Base-by-base conservation (phyloP, 2,329 filamentous ascomycete genomes). In the Hypoxylon sp. region DNA sequence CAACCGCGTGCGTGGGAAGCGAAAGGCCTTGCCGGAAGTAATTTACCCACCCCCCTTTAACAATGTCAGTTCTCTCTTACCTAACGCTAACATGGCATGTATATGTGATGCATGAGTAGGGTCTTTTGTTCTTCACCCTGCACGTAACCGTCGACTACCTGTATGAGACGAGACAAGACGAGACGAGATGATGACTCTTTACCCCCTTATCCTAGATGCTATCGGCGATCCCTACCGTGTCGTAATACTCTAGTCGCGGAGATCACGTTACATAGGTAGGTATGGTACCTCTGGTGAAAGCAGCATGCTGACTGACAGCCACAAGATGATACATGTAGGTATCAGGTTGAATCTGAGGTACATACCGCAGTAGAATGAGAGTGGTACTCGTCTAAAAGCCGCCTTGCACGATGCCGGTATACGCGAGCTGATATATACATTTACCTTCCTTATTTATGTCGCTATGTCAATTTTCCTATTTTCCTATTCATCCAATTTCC, bases 1-100 rank as follows among this genome's bases (percentile, higher is more conserved):
- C 38, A 47, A 56, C 56, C 56, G 45, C 36, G 52, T 37, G 17
- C 48, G 53, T 50, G 56, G 45, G n/a, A 40, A 52, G 27, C 29
- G 36, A 50, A n/a, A 36, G 41, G 23, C 32, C 9, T 25, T 47
- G 26, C 45, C 49, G 46, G 47, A 45, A 51, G 48, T 30, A 50
- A n/a, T n/a, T n/a, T n/a, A n/a, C n/a, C n/a, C n/a, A n/a, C n/a
- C n/a, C n/a, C n/a, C 43, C 53, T 44, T 41, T 30, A 45, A 41
- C 27, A 34, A 46, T 26, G 37, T 46, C 54, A 54, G 42, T 31
- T 42, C 20, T 25, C 15, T 47, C 43, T 49, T 40, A 42, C 36
- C 44, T 46, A 32, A 41, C 45, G 46, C 30, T 31, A 52, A 40
- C 20, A 59, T 56, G 52, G 42, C 35, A 48, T 40, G 5, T 47